These are phyloP conservation scores for Solanum rostratum DNA, from an alignment of 257 asterid species.

Conservation along the genomic window DNA sequence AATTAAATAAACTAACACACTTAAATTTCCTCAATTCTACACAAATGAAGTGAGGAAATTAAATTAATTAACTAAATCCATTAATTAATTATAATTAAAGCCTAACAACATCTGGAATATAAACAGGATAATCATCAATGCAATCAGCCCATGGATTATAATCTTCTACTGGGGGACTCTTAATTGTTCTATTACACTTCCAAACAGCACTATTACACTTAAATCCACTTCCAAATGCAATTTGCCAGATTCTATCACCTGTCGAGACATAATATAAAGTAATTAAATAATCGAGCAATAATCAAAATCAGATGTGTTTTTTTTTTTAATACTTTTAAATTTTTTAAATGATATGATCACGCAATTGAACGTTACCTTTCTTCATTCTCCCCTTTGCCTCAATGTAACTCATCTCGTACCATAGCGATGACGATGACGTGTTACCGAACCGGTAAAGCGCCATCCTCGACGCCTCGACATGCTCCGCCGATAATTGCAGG, in stretches of 20 bases:
- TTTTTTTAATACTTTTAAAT: not conserved
- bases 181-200: conserved; percentile 15
- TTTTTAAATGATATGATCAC: not conserved
- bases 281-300: not conserved
- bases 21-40: not conserved
- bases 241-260: conserved; percentile 53
- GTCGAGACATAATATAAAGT: not conserved
- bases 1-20: not conserved
- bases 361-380: conserved; percentile 6
- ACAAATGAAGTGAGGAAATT: not conserved
- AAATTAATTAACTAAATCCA: not conserved
- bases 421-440: conserved; percentile 58
- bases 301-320: accelerated
- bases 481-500: conserved; percentile 35
- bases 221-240: conserved; percentile 26
- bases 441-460: conserved; percentile 53
- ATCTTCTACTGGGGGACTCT: not conserved
- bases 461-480: conserved; percentile 68
- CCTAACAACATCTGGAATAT: conserved; percentile 17
- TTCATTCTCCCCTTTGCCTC: conserved; percentile 67
- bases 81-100: not conserved
- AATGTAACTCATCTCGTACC: conserved; percentile 61
- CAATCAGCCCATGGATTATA: conserved; percentile 22
- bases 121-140: conserved; percentile 15
- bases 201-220: conserved; percentile 28